phyloP scores from a whole-genome alignment of 768 basidiomycete species.

The Phanerodontia chrysosporium region DNA sequence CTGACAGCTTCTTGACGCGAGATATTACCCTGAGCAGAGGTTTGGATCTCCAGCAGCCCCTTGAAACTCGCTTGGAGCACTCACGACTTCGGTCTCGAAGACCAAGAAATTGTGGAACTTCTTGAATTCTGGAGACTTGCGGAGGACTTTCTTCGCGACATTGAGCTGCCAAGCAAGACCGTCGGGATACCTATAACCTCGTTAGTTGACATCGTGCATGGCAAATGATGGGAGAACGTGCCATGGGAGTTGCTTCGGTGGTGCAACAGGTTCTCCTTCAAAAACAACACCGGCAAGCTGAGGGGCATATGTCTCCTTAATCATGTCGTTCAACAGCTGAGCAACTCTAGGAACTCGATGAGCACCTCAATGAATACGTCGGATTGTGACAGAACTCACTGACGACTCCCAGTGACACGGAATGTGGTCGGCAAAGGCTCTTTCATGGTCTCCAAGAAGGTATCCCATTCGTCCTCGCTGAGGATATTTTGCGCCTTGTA shows the following conservation, averaged over 20 bases:
- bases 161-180: conserved; percentile 97
- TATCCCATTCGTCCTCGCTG: conserved; percentile 74
- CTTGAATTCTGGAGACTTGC: conserved; percentile 87
- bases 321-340: conserved; percentile 72
- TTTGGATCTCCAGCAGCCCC: background rate
- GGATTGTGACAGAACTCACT: conserved; percentile 41
- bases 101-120: conserved; percentile 95
- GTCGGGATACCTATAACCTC: conserved; percentile 74
- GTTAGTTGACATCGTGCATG: background rate
- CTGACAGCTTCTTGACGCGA: conserved; percentile 97
- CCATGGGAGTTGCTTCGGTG: conserved; percentile 87
- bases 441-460: conserved; percentile 60
- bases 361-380: background rate
- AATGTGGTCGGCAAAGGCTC: conserved; percentile 90
- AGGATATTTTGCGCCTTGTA: conserved; percentile 77
- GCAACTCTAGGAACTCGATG: conserved; percentile 43
- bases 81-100: conserved; percentile 93
- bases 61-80: conserved; percentile 24
- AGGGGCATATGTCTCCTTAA: conserved; percentile 77
- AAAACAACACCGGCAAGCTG: conserved; percentile 65
- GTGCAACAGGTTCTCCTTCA: conserved; percentile 69
- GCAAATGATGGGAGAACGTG: conserved; percentile 26
- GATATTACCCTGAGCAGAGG: conserved; percentile 74
- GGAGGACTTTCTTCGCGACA: conserved; percentile 80
- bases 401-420: conserved; percentile 82